Evolutionary conservation across 345 rosid species (phyloP), one percentile per base, ranked within the genome.

Genomic region (Hibiscus tridactylites): DNA sequence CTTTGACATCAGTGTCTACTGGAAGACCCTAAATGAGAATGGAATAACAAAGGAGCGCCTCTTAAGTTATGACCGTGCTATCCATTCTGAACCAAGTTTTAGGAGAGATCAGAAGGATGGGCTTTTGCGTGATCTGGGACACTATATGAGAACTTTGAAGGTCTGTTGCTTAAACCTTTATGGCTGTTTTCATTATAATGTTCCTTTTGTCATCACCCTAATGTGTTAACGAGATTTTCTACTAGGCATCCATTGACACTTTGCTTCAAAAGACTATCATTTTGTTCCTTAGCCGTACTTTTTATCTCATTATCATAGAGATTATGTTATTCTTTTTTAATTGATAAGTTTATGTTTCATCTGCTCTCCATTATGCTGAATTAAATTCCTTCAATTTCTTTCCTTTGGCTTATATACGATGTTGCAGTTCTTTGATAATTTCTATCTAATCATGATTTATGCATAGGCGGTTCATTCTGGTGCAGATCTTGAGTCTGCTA

Each of bases 381-480:
- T 53, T 21, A 15, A 67, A 29, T 71, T 75, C 37, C 21, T 16
- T 68, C 44, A 6, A 58, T 75, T 11, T 37, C 70, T 29, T 6
- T 57, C 46, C 1, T 28, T 71, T 49, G 56, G 61, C 61, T 64
- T 49, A 65, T 16, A 28, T 29, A 47, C 49, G 52, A 13, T 42
- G 24, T 50, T 64, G 71, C 57, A 13, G 59, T 16, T 3, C 17
- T 3, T 63, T 17, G 16, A 24, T 59, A 61, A 47, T 71, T 53
- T 53, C 49, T 73, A 50, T 56, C 75, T 68, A 57, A 46, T 76
- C 78, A 60, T 82, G 66, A 64, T 68, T 68, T 74, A 52, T 80
- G 5, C 78, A 60, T 75, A 95, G 99, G 99, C 99, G 35, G 99
- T 95, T 78, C 99, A 95, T 86, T 95, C 98, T 19, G 99, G 99